phyloP scores from a whole-genome alignment of 2,329 filamentous ascomycete genomes.

The Aciculosporium take region DNA sequence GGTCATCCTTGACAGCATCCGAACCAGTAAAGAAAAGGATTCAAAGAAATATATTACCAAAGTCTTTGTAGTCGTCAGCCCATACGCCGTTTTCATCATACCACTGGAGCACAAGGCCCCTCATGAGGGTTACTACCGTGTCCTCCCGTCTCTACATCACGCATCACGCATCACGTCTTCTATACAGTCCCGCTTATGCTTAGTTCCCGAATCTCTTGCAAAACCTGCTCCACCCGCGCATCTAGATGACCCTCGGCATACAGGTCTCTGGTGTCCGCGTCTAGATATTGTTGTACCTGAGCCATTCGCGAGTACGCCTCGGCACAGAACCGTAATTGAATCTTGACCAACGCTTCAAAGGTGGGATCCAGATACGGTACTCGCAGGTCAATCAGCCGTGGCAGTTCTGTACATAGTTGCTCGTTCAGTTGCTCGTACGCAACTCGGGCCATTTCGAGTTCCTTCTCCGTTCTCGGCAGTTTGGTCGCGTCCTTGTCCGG shows the following conservation, averaged over 20 bases:
- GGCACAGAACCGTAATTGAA: conserved; percentile 92
- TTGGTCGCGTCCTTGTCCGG: conserved; percentile 97
- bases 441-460: conserved; percentile 82
- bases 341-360: conserved; percentile 97
- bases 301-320: conserved; percentile 97
- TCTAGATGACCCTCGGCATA: conserved; percentile 91
- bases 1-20: neutral
- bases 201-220: conserved; percentile 92
- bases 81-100: conserved; percentile 2
- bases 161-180: conserved; percentile 8
- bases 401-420: conserved; percentile 81
- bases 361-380: conserved; percentile 94
- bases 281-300: conserved; percentile 96
- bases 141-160: too few relatives aligned
- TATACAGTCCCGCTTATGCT: conserved; percentile 70
- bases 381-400: conserved; percentile 88
- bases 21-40: neutral
- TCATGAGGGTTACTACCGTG: neutral
- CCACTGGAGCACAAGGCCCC: neutral
- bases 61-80: neutral
- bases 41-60: neutral
- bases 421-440: conserved; percentile 97
- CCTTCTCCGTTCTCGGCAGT: conserved; percentile 88
- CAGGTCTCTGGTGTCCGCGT: conserved; percentile 87
- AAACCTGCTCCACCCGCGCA: conserved; percentile 78